Percentiles rank a stretch among this genome's conserved stretches.
Conservation (phyloP, 805 yeast genomes). For the Wickerhamomyces subpelliculosus region DNA sequence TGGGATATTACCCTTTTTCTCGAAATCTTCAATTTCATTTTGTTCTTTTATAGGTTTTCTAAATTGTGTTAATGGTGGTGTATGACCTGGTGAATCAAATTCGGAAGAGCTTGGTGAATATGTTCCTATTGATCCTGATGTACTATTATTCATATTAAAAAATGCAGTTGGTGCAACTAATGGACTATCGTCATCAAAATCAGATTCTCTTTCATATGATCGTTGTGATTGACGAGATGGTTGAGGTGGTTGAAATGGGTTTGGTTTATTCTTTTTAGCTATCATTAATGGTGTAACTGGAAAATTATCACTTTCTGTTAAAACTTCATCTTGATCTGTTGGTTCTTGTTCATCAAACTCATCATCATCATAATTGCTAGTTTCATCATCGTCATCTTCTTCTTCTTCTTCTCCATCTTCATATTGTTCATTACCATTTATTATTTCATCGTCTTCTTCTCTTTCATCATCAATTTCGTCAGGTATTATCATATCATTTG, state of each 20-base stretch:
- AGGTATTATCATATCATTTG: conserved; percentile 8
- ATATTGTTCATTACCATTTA: conserved; percentile 16
- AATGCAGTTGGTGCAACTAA: conserved; percentile 23
- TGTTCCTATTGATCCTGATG: conserved; percentile 36
- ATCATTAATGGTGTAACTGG: conserved; percentile 18
- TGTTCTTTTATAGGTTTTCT: conserved; percentile 9
- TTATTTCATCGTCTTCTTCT: conserved; percentile 8
- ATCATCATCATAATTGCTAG: conserved; percentile 15
- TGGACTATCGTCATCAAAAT: conserved; percentile 17
- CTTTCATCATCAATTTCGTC: conserved; percentile 8
- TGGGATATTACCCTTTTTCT: conserved; percentile 25
- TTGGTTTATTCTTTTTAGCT: conserved; percentile 12
- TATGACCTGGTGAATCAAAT: conserved; percentile 31
- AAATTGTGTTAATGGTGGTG: conserved; percentile 12
- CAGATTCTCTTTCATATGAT: conserved; percentile 11
- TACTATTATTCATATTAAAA: conserved; percentile 23
- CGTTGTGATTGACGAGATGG: background rate
- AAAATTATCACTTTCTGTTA: conserved; percentile 10
- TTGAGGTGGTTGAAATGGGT: background rate
- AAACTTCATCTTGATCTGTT: background rate
- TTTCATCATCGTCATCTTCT: conserved; percentile 3
- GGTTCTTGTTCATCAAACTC: conserved; percentile 7
- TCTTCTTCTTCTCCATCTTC: conserved; percentile 8
- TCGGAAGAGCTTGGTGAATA: conserved; percentile 41
- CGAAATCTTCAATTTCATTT: conserved; percentile 11